Evolutionary conservation across 257 asterid species (phyloP), one percentile per base, ranked within the genome.

Genomic region (Agastache rugosa): DNA sequence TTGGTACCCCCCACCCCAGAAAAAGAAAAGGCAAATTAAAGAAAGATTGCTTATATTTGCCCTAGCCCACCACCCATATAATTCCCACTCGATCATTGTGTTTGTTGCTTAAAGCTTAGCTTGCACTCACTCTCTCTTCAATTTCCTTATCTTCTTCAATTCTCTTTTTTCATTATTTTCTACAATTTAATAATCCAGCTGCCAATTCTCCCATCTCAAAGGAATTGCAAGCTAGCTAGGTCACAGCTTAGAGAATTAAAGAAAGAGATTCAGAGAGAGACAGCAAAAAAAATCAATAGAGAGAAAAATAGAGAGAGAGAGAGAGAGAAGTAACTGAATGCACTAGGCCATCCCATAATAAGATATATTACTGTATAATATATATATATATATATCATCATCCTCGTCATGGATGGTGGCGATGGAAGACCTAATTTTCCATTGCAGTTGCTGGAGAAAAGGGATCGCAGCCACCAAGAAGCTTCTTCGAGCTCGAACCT

Each of bases 61-160:
- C 75, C 63, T 69, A 81, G 79, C 88, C 88, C 88, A 86, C 85
- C 86, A 83, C 79, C 75, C 79, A 72, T 83, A 83, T 83, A 83
- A 83, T 80, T 78, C 80, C 88, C 84, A 83, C 89, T 90, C 37
- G 4, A 31, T 31, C 88, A 88, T 88, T 81, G 55, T 90, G 96
- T 85, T 90, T 88, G 91, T 90, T 88, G 96, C 92, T 90, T 88
- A 82, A 90, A 87, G 96, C 88, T 85, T 31, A 31, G 37, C 44
- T 80, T 19, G 84, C 76, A 66, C 88, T 78, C 85, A 67, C 88
- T 73, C 77, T 16, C 81, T 77, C 59, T 20, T 56, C 76, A 73
- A 67, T 37, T 37, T 11, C 42, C 44, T 78, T 67, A 12, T 41
- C 81, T 63, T 55, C 53, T 42, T 35, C 51, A 31, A 8, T 11